These are phyloP conservation scores for Abortiporus biennis DNA, from an alignment of 1,284 basidiomycete species.

Conservation along the genomic window DNA sequence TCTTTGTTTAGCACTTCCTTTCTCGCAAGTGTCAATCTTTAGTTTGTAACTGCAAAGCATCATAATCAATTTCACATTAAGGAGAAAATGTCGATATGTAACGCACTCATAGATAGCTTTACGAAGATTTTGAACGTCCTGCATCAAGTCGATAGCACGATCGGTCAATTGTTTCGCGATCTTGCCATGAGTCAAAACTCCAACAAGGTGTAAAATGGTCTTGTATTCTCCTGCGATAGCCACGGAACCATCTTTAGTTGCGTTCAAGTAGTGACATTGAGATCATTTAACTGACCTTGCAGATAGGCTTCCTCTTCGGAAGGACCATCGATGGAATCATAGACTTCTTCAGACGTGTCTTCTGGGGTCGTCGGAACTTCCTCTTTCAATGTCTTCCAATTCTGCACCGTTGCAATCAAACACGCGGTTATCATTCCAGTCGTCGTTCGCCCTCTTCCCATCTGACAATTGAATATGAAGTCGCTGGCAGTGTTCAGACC, in stretches of 20 bases:
- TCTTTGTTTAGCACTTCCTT: constrained; percentile 69
- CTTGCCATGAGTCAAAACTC: constrained; percentile 84
- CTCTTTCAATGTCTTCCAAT: constrained; percentile 44
- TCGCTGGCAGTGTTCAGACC: constrained; percentile 60
- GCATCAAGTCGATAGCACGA: constrained; percentile 84
- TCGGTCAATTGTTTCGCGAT: constrained; percentile 93
- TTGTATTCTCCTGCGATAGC: constrained; percentile 90
- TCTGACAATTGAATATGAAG: constrained; percentile 87
- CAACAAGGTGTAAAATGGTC: constrained; percentile 90
- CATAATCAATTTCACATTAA: constrained; percentile 2
- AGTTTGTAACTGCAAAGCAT: constrained; percentile 71
- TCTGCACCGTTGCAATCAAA: constrained; percentile 76
- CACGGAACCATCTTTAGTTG: neutral
- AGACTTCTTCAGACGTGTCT: constrained; percentile 38
- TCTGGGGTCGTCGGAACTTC: constrained; percentile 15
- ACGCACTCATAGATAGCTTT: constrained; percentile 88
- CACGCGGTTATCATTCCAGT: constrained; percentile 93
- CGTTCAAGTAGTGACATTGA: neutral
- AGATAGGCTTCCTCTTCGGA: constrained; percentile 85
- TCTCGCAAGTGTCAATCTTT: constrained; percentile 79
- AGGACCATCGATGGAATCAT: constrained; percentile 69
- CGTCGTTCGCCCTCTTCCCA: constrained; percentile 79
- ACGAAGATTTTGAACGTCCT: constrained; percentile 91
- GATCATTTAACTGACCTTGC: constrained; percentile 49
- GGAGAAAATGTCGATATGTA: neutral